Conservation (phyloP, 2,329 filamentous ascomycete genomes). For the Clonostachys chloroleuca region DNA sequence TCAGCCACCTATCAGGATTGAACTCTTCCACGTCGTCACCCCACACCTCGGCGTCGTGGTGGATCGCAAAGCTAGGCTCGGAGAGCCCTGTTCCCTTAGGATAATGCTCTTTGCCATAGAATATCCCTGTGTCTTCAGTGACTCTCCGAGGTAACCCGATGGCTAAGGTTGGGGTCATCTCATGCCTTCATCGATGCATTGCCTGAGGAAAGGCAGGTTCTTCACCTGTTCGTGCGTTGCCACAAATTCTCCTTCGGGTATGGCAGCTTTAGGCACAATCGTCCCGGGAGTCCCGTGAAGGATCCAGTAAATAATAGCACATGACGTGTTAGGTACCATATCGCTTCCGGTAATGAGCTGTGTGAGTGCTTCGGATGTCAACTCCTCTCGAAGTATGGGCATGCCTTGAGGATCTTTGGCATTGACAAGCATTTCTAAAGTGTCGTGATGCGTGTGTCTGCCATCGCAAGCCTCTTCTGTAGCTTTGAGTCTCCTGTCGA, state of each 20-base stretch:
- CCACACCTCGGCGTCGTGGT: conserved; percentile 22
- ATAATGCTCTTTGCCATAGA: conserved; percentile 5
- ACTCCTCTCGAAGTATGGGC: conserved; percentile 5
- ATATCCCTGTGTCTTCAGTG: conserved; percentile 3
- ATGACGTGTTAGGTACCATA: conserved; percentile 7
- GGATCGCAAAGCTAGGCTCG: conserved; percentile 6
- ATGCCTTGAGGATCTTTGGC: conserved; percentile 5
- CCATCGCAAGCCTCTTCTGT: not conserved
- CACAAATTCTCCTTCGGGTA: conserved; percentile 1
- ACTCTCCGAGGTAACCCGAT: conserved; percentile 7
- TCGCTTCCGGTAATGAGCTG: conserved; percentile 9
- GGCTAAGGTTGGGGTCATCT: conserved; percentile 6
- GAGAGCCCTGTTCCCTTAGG: conserved; percentile 7
- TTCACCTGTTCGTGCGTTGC: conserved; percentile 4
- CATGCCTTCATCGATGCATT: conserved; percentile 7
- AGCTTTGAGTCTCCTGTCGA: conserved; percentile 1
- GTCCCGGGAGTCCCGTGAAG: conserved; percentile 4
- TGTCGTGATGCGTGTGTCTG: conserved; percentile 2
- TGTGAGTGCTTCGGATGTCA: conserved; percentile 6
- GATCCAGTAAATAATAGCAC: conserved; percentile 7
- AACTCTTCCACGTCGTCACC: conserved; percentile 27
- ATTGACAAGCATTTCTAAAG: conserved; percentile 5
- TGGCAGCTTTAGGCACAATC: conserved; percentile 3
- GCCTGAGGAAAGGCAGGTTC: conserved; percentile 5
- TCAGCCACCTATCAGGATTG: conserved; percentile 28